Conservation (phyloP, 2,329 filamentous ascomycete genomes). For the Venturia pyrina region DNA sequence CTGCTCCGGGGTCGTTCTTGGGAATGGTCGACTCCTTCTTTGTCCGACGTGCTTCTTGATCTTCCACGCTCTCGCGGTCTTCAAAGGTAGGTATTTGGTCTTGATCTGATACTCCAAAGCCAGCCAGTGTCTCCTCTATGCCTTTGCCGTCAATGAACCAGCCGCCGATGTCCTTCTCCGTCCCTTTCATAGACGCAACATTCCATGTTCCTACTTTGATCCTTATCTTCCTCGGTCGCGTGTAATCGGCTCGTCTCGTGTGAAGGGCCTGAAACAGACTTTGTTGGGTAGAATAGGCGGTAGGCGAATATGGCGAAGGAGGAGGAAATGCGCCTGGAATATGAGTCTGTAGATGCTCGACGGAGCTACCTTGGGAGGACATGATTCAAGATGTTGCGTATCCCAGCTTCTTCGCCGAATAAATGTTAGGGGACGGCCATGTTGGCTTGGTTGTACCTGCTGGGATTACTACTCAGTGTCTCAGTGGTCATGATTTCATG, state of each 20-base stretch:
- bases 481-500: background rate
- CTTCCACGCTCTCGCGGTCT: constrained; percentile 24
- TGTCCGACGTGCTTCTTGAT: constrained; percentile 37
- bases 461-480: background rate
- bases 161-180: constrained; percentile 73
- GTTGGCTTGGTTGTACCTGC: background rate
- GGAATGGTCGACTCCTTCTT: constrained; percentile 36
- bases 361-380: constrained; percentile 14
- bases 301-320: constrained; percentile 13
- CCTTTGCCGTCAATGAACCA: constrained; percentile 82
- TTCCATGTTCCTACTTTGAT: constrained; percentile 96
- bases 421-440: background rate
- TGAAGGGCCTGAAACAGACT: constrained; percentile 52
- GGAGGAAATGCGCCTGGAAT: constrained; percentile 38
- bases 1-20: constrained; percentile 31
- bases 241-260: constrained; percentile 69
- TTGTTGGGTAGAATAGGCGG: constrained; percentile 28
- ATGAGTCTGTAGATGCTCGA: constrained; percentile 30
- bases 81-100: constrained; percentile 18
- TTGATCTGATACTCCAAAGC: constrained; percentile 27
- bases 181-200: constrained; percentile 72
- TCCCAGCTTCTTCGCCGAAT: background rate
- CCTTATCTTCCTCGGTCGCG: constrained; percentile 60
- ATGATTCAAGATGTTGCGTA: background rate
- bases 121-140: constrained; percentile 52